phyloP scores from a whole-genome alignment of 345 rosid genomes.

The Ceriops decandra region DNA sequence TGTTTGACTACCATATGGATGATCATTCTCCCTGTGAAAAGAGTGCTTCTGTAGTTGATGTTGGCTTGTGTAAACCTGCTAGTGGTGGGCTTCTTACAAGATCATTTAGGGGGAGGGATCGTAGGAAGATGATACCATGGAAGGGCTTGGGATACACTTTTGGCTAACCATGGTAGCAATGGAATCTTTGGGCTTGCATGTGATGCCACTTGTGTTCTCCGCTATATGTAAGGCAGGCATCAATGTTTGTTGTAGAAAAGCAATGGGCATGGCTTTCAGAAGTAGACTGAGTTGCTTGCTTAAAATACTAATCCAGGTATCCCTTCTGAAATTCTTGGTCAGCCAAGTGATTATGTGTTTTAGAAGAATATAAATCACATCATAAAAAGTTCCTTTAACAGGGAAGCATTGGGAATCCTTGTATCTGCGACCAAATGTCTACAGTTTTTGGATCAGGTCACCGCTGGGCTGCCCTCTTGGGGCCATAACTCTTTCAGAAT shows the following conservation, averaged over 20 bases:
- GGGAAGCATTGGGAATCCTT: too few relatives aligned
- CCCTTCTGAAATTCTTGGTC: background rate
- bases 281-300: background rate
- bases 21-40: conserved; percentile 48
- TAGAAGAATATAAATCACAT: too few relatives aligned
- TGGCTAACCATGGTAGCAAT: conserved; percentile 30
- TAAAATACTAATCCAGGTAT: background rate
- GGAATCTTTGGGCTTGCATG: background rate
- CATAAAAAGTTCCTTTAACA: too few relatives aligned
- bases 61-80: conserved; percentile 78
- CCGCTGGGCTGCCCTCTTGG: too few relatives aligned
- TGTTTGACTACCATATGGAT: conserved; percentile 73
- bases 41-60: conserved; percentile 60
- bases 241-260: background rate
- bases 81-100: conserved; percentile 68
- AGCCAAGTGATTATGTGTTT: too few relatives aligned
- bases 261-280: background rate
- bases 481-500: too few relatives aligned
- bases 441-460: background rate
- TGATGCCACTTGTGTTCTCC: background rate
- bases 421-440: too few relatives aligned
- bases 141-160: conserved; percentile 58
- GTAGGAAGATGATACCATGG: conserved; percentile 88
- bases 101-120: conserved; percentile 85
- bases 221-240: background rate